Base-by-base conservation (phyloP, 2,329 filamentous ascomycete species). In the Colletotrichum higginsianum region DNA sequence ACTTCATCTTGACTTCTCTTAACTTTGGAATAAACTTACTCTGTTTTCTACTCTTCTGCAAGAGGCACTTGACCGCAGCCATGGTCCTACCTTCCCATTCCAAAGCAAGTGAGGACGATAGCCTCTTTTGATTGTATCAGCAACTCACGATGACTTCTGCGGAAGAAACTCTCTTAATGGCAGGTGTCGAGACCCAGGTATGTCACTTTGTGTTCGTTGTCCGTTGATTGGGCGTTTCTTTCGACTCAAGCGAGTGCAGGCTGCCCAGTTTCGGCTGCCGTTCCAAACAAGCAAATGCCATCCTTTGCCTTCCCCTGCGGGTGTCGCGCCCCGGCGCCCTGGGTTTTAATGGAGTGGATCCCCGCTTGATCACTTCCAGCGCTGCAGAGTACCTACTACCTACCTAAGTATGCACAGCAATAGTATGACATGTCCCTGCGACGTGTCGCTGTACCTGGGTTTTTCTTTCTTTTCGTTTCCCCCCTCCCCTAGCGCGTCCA, bases 301-400 rank as follows among this genome's bases (percentile, higher is more conserved):
- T 38, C 18, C 35, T 56, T 26, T 38, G 35, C 35, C 35, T 9
- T 38, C 35, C 30, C 26, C n/a, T 35, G 49, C 47, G 46, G 57
- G 26, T 50, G 64, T 44, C 57, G 68, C 68, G 68, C 68, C 30
- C 50, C 38, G 57, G 44, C 58, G 46, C 57, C 58, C 56, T 67
- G 69, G 65, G 47, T 52, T 61, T 60, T 69, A 69, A 72, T 69
- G 38, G 69, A 58, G 52, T 69, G 69, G 60, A 47, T 21, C 53
- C 40, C 56, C 65, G 61, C 47, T 47, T 42, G 47, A 23, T 46
- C 30, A 61, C 46, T 50, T 63, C 64, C 21, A 53, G 7, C 58
- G 35, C 52, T 53, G 47, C 58, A 35, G 30, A 35, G 30, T 38
- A 38, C 35, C 35, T 9, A 38, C 8, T 38, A 38, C 8, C 9